Percentiles rank a stretch among this genome's conserved stretches.
phyloP scores from a whole-genome alignment of 371 early-diverging fungal species.

The Zancudomyces culisetae region DNA sequence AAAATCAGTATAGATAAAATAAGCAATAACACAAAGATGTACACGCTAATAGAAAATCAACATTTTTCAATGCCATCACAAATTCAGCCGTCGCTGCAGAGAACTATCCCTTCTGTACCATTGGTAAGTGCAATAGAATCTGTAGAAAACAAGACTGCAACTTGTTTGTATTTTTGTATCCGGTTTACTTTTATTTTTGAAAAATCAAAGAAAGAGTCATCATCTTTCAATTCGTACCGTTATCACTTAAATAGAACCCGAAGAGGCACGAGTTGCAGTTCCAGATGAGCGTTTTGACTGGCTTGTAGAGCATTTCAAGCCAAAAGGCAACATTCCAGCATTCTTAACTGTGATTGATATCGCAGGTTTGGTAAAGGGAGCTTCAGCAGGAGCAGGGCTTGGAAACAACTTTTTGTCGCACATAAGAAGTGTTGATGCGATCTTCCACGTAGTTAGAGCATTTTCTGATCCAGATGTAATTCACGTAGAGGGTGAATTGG shows the following conservation, averaged over 20 bases:
- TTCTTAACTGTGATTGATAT: conserved; percentile 93
- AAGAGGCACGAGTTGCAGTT: conserved; percentile 82
- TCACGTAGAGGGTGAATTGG: conserved; percentile 91
- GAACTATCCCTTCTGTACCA: conserved; percentile 75
- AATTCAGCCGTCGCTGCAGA: conserved; percentile 70
- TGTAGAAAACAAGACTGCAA: no score
- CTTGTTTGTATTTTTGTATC: neutral
- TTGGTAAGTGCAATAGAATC: conserved; percentile 23
- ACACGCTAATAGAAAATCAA: conserved; percentile 48
- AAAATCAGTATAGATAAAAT: neutral
- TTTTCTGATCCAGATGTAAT: conserved; percentile 71
- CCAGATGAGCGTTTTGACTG: conserved; percentile 87
- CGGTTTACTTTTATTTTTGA: no score
- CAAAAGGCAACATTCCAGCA: conserved; percentile 45
- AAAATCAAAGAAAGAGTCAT: neutral
- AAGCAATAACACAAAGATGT: neutral
- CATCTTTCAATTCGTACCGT: conserved; percentile 3
- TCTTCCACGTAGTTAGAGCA: conserved; percentile 94
- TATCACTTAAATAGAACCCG: conserved; percentile 51
- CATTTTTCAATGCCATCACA: conserved; percentile 94
- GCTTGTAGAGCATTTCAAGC: conserved; percentile 58
- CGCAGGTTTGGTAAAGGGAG: conserved; percentile 96
- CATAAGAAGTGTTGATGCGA: conserved; percentile 93
- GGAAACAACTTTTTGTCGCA: conserved; percentile 97
- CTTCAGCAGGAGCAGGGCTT: conserved; percentile 75